Conservation (phyloP, 768 basidiomycete species). For the Amanita brunnescens region DNA sequence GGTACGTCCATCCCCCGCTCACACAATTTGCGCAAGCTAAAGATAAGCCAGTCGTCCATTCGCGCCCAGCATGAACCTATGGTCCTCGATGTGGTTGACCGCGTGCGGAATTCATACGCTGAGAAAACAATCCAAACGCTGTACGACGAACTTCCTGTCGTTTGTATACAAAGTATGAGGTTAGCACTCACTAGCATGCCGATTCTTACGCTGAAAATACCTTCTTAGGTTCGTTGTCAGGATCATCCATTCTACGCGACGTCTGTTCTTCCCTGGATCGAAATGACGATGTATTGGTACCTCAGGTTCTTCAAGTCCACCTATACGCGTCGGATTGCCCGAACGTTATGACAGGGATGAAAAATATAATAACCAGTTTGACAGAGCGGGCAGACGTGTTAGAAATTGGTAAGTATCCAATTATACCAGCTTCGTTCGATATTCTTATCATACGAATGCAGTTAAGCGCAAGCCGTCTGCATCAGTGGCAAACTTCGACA, state of each 20-base stretch:
- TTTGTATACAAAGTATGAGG: constrained; percentile 42
- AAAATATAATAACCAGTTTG: constrained; percentile 44
- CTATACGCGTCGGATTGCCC: constrained; percentile 51
- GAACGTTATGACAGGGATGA: constrained; percentile 46
- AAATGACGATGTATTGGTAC: constrained; percentile 10
- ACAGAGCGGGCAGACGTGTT: constrained; percentile 26
- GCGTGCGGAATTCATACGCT: constrained; percentile 36
- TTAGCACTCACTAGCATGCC: not conserved
- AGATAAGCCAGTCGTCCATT: constrained; percentile 29
- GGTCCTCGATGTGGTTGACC: constrained; percentile 32
- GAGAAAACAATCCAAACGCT: constrained; percentile 47
- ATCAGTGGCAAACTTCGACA: constrained; percentile 54
- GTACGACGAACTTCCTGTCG: constrained; percentile 49
- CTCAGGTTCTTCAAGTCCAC: constrained; percentile 22
- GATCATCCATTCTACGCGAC: constrained; percentile 38
- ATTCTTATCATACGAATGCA: constrained; percentile 10
- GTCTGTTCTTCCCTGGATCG: constrained; percentile 29
- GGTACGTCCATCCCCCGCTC: constrained; percentile 24
- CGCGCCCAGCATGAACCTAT: constrained; percentile 23
- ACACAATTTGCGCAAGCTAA: constrained; percentile 28
- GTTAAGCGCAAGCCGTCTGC: constrained; percentile 39
- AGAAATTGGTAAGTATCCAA: constrained; percentile 17
- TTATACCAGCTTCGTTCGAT: not conserved
- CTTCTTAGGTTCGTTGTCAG: constrained; percentile 32
- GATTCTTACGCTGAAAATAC: not conserved